A percentile compares a stretch with the other conserved stretches of the same genome.
phyloP scores from a whole-genome alignment of 1,139 yeast genomes.

The Candida sanyaensis region DNA sequence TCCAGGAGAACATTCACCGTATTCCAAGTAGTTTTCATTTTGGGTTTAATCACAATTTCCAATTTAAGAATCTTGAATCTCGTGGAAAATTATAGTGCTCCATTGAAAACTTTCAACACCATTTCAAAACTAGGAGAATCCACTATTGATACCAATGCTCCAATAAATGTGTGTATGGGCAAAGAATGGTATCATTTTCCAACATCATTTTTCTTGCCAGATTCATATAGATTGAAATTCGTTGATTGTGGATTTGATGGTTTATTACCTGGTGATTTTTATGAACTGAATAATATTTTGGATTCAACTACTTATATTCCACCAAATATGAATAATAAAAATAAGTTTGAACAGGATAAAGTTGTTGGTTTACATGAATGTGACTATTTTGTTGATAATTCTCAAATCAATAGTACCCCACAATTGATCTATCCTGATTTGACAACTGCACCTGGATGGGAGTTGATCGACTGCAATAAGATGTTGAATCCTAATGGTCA shows the following conservation, averaged over 20 bases:
- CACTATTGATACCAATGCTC: background rate
- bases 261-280: conserved; percentile 83
- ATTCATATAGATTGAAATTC: conserved; percentile 60
- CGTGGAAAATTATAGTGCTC: conserved; percentile 61
- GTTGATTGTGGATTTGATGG: conserved; percentile 83
- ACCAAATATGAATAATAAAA: conserved; percentile 69
- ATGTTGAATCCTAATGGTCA: conserved; percentile 51
- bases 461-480: conserved; percentile 38
- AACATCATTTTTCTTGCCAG: conserved; percentile 76
- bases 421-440: conserved; percentile 15
- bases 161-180: conserved; percentile 71
- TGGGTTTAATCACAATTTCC: conserved; percentile 25
- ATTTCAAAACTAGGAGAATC: conserved; percentile 11
- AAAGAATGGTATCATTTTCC: conserved; percentile 97
- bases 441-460: conserved; percentile 35
- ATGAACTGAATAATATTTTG: conserved; percentile 34
- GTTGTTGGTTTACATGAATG: conserved; percentile 48
- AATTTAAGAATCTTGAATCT: conserved; percentile 39
- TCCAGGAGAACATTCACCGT: conserved; percentile 5
- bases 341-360: conserved; percentile 58
- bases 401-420: conserved; percentile 20
- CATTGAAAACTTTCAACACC: conserved; percentile 32
- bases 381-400: conserved; percentile 61
- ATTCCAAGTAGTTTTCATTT: conserved; percentile 14
- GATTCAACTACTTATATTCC: conserved; percentile 49